Evolutionary conservation across 2,329 filamentous ascomycete species (phyloP).

Genomic region (Eutypella sp.): DNA sequence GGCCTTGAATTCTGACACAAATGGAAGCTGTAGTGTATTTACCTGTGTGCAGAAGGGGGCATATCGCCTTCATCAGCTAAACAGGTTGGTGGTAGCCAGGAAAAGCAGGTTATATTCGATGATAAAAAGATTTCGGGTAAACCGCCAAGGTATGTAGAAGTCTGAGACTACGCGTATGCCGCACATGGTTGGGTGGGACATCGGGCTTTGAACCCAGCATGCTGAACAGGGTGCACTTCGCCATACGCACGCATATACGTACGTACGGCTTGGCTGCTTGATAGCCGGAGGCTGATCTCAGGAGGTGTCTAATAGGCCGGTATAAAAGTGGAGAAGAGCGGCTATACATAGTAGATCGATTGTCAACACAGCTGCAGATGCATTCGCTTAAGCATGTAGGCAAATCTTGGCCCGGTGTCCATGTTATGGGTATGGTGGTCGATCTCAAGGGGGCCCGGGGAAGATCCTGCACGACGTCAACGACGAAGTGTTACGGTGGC

Average conservation of each 20-base stretch:
- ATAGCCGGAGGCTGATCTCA: neutral
- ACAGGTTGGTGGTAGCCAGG: neutral
- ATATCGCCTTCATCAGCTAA: no score
- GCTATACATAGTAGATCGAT: neutral
- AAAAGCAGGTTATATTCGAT: no score
- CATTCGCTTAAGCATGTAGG: neutral
- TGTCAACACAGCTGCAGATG: neutral
- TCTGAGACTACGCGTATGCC: no score
- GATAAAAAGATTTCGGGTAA: no score
- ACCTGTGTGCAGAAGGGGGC: no score
- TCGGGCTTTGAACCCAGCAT: neutral
- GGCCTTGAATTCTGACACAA: neutral
- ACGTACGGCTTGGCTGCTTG: neutral
- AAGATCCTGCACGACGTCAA: neutral
- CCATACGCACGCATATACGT: neutral
- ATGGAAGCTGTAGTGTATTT: no score
- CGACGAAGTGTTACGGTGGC: neutral
- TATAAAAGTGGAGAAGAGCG: neutral
- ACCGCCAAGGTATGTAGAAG: neutral
- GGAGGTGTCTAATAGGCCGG: neutral
- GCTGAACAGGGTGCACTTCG: neutral
- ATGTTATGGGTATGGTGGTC: neutral
- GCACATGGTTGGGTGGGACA: neutral
- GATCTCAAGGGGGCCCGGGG: neutral
- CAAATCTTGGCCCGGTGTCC: neutral